phyloP scores from a whole-genome alignment of 2,329 filamentous ascomycete genomes.

The Epicoccum sorghinum region DNA sequence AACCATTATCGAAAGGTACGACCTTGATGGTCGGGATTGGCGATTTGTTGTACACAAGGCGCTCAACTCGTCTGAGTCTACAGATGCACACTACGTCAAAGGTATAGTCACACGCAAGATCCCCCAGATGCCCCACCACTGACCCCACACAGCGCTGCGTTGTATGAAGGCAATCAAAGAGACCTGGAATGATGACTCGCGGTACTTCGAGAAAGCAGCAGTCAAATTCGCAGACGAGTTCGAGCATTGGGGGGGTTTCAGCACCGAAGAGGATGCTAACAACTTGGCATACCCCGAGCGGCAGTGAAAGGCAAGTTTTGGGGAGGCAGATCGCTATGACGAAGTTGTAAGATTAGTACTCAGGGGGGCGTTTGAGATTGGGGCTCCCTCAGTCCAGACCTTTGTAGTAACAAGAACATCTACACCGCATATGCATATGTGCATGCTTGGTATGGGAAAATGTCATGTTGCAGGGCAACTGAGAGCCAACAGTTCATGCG shows the following conservation, averaged over 20 bases:
- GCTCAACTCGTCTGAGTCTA: conserved; percentile 68
- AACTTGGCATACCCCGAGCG: conserved; percentile 32
- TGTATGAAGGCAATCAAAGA: conserved; percentile 75
- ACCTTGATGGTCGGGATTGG: conserved; percentile 74
- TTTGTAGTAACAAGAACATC: not conserved
- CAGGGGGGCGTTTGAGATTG: not conserved
- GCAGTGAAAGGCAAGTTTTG: conserved; percentile 13
- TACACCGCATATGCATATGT: not conserved
- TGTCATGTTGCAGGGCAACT: conserved; percentile 6
- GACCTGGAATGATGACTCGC: conserved; percentile 74
- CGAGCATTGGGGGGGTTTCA: conserved; percentile 67
- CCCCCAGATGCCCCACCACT: not conserved
- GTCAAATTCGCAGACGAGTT: conserved; percentile 77
- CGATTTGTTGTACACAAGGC: conserved; percentile 75
- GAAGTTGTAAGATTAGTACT: conserved; percentile 1
- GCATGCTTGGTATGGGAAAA: conserved; percentile 3
- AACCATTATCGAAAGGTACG: conserved; percentile 63
- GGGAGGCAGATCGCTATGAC: conserved; percentile 10
- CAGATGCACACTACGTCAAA: conserved; percentile 86
- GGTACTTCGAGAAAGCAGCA: conserved; percentile 70
- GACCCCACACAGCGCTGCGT: conserved; percentile 61
- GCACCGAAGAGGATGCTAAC: conserved; percentile 31
- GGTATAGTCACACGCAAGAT: conserved; percentile 51
- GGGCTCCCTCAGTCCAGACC: conserved; percentile 4
- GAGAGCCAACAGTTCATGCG: conserved; percentile 1